Conservation (phyloP, 495 filamentous ascomycete genomes). For the Aspergillus bridgeri region DNA sequence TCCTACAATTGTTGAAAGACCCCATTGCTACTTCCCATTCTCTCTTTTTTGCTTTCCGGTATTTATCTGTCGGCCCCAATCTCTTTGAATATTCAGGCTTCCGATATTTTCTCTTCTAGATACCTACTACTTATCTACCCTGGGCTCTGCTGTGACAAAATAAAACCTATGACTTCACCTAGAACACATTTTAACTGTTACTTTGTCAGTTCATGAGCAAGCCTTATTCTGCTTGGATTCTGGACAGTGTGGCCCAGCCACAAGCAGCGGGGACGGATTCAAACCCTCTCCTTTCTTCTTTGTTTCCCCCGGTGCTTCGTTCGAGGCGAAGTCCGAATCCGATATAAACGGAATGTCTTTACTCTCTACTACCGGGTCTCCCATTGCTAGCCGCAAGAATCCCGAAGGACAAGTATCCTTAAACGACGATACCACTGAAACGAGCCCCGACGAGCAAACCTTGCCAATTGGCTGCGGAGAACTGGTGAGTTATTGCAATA, state of each 20-base stretch:
- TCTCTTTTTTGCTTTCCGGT: background rate
- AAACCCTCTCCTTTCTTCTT: background rate
- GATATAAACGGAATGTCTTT: slow-evolving; percentile 26
- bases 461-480: slow-evolving; percentile 23
- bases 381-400: slow-evolving; percentile 21
- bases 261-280: background rate
- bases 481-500: slow-evolving; percentile 25
- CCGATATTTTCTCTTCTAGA: slow-evolving; percentile 22
- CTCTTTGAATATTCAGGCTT: slow-evolving; percentile 4
- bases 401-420: slow-evolving; percentile 18
- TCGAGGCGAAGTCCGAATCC: slow-evolving; percentile 3
- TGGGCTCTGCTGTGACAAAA: slow-evolving; percentile 5
- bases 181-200: slow-evolving; percentile 22
- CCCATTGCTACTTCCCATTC: slow-evolving; percentile 18
- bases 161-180: slow-evolving; percentile 13
- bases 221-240: slow-evolving; percentile 29
- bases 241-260: slow-evolving; percentile 9
- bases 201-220: slow-evolving; percentile 18
- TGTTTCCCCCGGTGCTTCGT: slow-evolving; percentile 5
- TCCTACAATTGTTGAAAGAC: background rate
- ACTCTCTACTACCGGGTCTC: slow-evolving; percentile 18
- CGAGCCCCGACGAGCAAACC: slow-evolving; percentile 6
- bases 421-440: slow-evolving; percentile 9
- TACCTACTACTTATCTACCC: slow-evolving; percentile 26
- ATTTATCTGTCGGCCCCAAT: slow-evolving; percentile 8